Evolutionary conservation across 495 filamentous ascomycete species (phyloP).

Genomic region (Hypoxylon subgilvum): DNA sequence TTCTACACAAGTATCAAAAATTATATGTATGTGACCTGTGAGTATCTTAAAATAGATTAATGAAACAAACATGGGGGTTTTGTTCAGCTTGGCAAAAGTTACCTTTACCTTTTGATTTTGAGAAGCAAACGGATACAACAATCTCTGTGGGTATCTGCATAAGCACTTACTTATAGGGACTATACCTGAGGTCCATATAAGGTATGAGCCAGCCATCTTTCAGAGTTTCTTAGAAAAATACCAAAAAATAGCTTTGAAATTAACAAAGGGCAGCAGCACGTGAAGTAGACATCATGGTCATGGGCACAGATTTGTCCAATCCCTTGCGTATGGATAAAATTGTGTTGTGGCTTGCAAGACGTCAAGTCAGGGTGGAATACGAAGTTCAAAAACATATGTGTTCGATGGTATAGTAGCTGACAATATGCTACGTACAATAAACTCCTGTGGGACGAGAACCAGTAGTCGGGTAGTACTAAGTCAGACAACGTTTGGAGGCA

Average conservation of each 20-base stretch:
- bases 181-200: no score
- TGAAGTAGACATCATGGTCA: constrained; percentile 8
- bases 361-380: constrained; percentile 38
- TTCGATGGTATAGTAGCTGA: constrained; percentile 17
- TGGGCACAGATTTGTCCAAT: constrained; percentile 7
- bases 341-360: constrained; percentile 28
- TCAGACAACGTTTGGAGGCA: constrained; percentile 14
- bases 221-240: no score
- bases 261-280: no score
- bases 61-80: neutral
- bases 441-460: constrained; percentile 18
- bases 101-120: neutral
- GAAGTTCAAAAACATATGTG: constrained; percentile 29
- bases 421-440: constrained; percentile 16
- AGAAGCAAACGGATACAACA: no score
- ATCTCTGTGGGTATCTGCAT: no score
- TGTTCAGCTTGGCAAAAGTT: neutral
- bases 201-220: no score
- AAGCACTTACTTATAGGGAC: no score
- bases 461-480: constrained; percentile 25
- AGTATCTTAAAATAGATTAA: no score
- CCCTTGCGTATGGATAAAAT: constrained; percentile 16
- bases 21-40: no score
- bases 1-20: no score
- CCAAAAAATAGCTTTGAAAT: no score